Percentiles rank a stretch among this genome's conserved stretches.
Conservation (phyloP, 164 flowering plant genomes). For the Saururus chinensis region DNA sequence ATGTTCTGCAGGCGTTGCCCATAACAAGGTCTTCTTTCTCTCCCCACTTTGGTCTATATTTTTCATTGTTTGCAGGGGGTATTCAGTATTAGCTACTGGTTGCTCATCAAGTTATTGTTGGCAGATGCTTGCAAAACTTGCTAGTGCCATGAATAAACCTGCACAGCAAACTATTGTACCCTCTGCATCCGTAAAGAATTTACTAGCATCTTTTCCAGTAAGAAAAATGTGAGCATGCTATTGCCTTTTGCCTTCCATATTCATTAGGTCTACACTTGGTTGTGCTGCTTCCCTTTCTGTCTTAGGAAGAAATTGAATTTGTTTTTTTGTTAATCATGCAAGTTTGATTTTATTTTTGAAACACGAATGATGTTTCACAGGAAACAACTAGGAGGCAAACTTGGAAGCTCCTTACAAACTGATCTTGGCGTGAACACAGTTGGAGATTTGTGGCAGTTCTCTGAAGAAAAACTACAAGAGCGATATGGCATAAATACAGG, state of each 20-base stretch:
- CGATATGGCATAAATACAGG: slow-evolving; percentile 90
- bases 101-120: slow-evolving; percentile 2
- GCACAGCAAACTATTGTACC: slow-evolving; percentile 96
- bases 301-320: background rate
- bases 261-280: background rate
- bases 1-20: slow-evolving; percentile 98
- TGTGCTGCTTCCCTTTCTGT: background rate
- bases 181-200: slow-evolving; percentile 46
- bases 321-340: background rate
- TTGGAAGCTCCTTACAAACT: slow-evolving; percentile 76
- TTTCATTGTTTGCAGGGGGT: background rate
- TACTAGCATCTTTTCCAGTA: slow-evolving; percentile 68
- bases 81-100: background rate
- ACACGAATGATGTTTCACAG: slow-evolving; percentile 22
- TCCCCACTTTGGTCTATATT: background rate
- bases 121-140: slow-evolving; percentile 95
- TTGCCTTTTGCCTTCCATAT: no score
- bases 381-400: slow-evolving; percentile 98
- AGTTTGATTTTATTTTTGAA: background rate
- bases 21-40: slow-evolving; percentile 65
- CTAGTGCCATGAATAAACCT: slow-evolving; percentile 94
- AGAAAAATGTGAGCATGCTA: slow-evolving; percentile 60
- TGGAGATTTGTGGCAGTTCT: slow-evolving; percentile 80
- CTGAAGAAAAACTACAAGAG: slow-evolving; percentile 80
- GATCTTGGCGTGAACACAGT: slow-evolving; percentile 76